Conservation (phyloP, 371 early-diverging fungal genomes). For the Circinella umbellata region DNA sequence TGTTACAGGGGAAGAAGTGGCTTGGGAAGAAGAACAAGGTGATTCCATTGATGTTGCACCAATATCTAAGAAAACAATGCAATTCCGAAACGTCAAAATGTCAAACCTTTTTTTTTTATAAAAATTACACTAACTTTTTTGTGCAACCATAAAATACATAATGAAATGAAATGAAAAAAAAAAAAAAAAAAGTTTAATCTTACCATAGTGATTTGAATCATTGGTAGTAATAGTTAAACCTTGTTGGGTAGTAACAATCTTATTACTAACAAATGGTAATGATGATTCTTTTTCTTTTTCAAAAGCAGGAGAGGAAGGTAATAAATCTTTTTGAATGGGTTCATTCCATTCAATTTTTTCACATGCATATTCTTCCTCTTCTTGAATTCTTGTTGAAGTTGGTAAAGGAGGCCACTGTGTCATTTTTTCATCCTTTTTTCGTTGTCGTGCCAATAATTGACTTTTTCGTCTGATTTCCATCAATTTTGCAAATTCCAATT, state of each 20-base stretch:
- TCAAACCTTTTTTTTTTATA: too few species aligned
- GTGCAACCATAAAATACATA: too few species aligned
- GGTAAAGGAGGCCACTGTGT: too few species aligned
- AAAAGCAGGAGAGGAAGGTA: neutral
- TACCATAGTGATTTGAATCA: neutral
- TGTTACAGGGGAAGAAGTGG: neutral
- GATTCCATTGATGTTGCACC: neutral
- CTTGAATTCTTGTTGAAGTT: neutral
- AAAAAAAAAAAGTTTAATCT: too few species aligned
- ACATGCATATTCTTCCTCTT: slow-evolving; percentile 1
- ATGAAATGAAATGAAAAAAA: too few species aligned
- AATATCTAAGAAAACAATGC: neutral
- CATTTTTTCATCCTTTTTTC: too few species aligned
- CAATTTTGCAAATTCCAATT: slow-evolving; percentile 36
- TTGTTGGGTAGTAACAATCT: too few species aligned
- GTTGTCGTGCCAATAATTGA: neutral
- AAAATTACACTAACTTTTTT: too few species aligned
- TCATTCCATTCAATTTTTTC: slow-evolving; percentile 3
- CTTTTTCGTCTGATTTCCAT: slow-evolving; percentile 9
- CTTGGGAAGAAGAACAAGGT: neutral
- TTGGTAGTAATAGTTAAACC: neutral
- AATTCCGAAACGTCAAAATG: too few species aligned
- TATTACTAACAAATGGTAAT: neutral
- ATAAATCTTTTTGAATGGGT: neutral
- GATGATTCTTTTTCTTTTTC: neutral